Evolutionary conservation across 2,329 filamentous ascomycete species (phyloP).

Genomic region (Monosporascus sp.): DNA sequence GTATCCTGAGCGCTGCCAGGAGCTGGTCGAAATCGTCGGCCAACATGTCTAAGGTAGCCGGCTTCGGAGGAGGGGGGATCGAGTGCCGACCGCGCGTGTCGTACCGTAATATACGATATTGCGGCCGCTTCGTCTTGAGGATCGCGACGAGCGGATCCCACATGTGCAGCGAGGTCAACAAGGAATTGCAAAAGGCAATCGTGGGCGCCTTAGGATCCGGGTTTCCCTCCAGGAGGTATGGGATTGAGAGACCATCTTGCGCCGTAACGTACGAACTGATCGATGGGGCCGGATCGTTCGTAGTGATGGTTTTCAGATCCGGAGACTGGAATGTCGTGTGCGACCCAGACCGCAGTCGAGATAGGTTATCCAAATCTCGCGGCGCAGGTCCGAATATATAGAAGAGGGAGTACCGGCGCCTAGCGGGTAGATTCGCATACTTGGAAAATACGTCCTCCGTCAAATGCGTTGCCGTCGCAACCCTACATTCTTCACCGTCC

Average conservation of each 20-base stretch:
- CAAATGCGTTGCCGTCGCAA: conserved; percentile 59
- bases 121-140: conserved; percentile 54
- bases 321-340: conserved; percentile 46
- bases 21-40: conserved; percentile 62
- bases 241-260: conserved; percentile 61
- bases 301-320: conserved; percentile 51
- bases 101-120: conserved; percentile 72
- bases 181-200: conserved; percentile 73
- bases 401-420: conserved; percentile 64
- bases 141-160: conserved; percentile 69
- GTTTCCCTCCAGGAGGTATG: conserved; percentile 72
- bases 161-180: conserved; percentile 72
- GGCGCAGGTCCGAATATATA: conserved; percentile 76
- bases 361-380: conserved; percentile 58
- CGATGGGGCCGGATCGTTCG: conserved; percentile 43
- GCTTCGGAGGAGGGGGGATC: conserved; percentile 40
- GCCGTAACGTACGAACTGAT: conserved; percentile 66
- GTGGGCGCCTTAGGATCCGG: conserved; percentile 61
- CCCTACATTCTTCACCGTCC: conserved; percentile 57
- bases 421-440: conserved; percentile 50
- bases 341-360: conserved; percentile 37
- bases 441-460: conserved; percentile 52
- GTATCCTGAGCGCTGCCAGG: conserved; percentile 64
- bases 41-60: conserved; percentile 59
- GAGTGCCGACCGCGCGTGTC: conserved; percentile 64